Percentiles rank a stretch among this genome's conserved stretches.
Evolutionary conservation across 495 filamentous ascomycete genomes (phyloP).

Genomic region (Cercophora newfieldiana): DNA sequence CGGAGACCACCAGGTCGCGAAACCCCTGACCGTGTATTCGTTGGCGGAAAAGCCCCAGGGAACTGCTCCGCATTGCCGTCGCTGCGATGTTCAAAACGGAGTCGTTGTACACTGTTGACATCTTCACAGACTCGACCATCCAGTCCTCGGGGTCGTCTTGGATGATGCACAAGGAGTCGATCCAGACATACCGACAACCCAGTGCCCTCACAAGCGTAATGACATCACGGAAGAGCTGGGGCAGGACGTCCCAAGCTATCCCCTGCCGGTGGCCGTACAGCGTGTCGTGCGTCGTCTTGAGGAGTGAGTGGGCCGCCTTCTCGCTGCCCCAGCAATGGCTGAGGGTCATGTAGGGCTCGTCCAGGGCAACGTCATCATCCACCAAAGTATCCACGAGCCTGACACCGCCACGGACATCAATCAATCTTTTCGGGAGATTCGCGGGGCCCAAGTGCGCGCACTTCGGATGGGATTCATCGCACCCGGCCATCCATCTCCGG

Average conservation of each 20-base stretch:
- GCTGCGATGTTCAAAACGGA: conserved; percentile 19
- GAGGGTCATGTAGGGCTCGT: conserved; percentile 20
- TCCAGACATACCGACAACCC: conserved; percentile 36
- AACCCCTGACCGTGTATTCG: conserved; percentile 32
- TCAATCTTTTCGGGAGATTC: conserved; percentile 8
- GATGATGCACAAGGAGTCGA: conserved; percentile 30
- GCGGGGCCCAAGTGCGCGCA: not conserved
- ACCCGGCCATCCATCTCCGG: conserved; percentile 10
- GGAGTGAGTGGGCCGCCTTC: not conserved
- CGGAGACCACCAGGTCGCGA: conserved; percentile 1
- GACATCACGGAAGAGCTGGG: conserved; percentile 14
- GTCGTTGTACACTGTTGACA: conserved; percentile 16
- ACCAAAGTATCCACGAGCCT: conserved; percentile 21
- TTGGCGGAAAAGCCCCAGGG: conserved; percentile 8
- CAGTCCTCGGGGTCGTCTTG: conserved; percentile 36
- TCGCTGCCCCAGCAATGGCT: conserved; percentile 27
- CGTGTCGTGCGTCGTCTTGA: conserved; percentile 15
- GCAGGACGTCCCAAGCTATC: conserved; percentile 18
- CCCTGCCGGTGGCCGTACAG: conserved; percentile 10
- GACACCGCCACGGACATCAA: conserved; percentile 20
- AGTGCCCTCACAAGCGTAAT: conserved; percentile 12
- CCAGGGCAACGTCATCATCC: not conserved
- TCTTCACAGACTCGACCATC: conserved; percentile 19
- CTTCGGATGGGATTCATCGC: conserved; percentile 11
- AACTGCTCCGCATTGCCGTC: conserved; percentile 21